phyloP scores from a whole-genome alignment of 2,329 filamentous ascomycete species.

The Metarhizium sp. region DNA sequence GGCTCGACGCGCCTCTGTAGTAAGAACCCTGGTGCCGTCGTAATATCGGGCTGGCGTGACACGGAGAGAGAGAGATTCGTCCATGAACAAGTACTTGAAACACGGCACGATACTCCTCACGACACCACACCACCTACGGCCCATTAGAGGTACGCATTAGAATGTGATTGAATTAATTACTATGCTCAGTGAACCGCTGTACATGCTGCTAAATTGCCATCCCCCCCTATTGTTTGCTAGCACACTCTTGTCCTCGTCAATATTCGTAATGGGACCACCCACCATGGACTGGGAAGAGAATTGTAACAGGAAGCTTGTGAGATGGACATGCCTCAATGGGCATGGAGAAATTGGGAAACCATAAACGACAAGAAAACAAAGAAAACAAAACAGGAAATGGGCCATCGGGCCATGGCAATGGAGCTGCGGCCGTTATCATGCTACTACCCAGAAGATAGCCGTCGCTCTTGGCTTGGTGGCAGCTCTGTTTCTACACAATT shows the following conservation, averaged over 20 bases:
- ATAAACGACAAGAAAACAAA: background rate
- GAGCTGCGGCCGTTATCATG: background rate
- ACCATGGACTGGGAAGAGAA: background rate
- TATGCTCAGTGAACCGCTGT: background rate
- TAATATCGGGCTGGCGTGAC: too few relatives aligned
- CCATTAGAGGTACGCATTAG: too few relatives aligned
- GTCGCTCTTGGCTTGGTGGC: background rate
- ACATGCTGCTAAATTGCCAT: background rate
- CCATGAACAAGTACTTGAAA: too few relatives aligned
- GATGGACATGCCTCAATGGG: background rate
- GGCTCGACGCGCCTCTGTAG: too few relatives aligned
- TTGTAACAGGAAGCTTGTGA: background rate
- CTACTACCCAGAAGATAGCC: background rate
- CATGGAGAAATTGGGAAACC: background rate
- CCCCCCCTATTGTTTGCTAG: background rate
- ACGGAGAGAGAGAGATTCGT: too few relatives aligned
- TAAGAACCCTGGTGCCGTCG: too few relatives aligned
- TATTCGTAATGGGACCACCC: background rate
- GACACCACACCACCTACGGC: too few relatives aligned
- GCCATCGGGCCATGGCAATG: background rate
- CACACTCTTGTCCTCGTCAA: background rate
- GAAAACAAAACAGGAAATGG: background rate
- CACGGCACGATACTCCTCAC: too few relatives aligned
- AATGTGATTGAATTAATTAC: too few relatives aligned
- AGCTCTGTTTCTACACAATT: conserved; percentile 27